These are phyloP conservation scores for Trichosporon coremiiforme DNA, from an alignment of 1,284 basidiomycete genomes.

Conservation along the genomic window DNA sequence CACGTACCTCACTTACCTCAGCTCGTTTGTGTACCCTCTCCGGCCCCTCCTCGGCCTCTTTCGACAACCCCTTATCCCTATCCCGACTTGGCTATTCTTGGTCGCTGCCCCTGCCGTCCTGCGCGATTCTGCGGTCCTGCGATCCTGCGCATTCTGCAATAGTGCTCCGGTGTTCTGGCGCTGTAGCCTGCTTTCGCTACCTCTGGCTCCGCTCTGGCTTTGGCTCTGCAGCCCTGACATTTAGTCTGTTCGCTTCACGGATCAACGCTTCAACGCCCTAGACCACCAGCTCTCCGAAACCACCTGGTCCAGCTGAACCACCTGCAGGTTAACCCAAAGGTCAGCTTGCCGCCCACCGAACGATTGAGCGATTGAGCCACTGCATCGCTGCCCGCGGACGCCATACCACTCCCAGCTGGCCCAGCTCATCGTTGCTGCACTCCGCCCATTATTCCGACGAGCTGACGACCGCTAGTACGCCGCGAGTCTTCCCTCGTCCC, in stretches of 20 bases:
- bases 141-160: too few species aligned
- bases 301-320: neutral
- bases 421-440: neutral
- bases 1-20: neutral
- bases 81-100: neutral
- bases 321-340: neutral
- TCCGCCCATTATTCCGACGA: neutral
- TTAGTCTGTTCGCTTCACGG: constrained; percentile 11
- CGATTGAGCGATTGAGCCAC: too few species aligned
- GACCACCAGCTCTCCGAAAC: neutral
- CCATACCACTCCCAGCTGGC: neutral
- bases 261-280: constrained; percentile 13
- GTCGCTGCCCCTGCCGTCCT: neutral
- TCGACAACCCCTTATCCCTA: too few species aligned
- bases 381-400: neutral
- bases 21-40: neutral
- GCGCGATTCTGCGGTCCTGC: neutral
- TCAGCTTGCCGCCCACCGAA: neutral
- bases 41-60: neutral
- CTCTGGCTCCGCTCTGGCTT: neutral
- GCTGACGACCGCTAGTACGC: neutral
- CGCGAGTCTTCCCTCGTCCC: neutral
- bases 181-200: neutral
- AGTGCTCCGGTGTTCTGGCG: neutral
- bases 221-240: neutral